phyloP scores from a whole-genome alignment of 352 stramenopile genomes.

The Globisporangium rhizosaccharum region DNA sequence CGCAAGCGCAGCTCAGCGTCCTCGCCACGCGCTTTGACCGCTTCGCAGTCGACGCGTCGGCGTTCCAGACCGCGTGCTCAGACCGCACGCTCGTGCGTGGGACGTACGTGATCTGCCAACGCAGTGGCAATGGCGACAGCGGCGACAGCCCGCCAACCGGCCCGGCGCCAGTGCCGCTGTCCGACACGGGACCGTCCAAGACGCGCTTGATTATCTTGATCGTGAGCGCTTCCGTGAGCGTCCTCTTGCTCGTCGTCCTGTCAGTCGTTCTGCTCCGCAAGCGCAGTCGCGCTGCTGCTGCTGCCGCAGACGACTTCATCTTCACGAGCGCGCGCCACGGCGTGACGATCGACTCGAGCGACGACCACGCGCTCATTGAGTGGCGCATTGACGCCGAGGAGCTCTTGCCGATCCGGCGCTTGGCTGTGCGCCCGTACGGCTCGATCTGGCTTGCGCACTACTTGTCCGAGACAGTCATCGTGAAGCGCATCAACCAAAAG shows the following conservation, averaged over 20 bases:
- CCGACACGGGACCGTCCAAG: neutral
- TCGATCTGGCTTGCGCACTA: conserved; percentile 17
- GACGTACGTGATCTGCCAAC: conserved; percentile 12
- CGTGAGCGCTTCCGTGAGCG: conserved; percentile 8
- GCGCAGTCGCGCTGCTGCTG: neutral
- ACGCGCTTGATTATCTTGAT: conserved; percentile 8
- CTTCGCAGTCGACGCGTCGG: conserved; percentile 11
- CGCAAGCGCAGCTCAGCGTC: conserved; percentile 5
- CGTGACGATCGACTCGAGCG: conserved; percentile 13
- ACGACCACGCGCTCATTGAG: conserved; percentile 10
- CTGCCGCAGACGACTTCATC: conserved; percentile 5
- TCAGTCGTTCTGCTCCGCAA: neutral
- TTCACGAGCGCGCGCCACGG: conserved; percentile 9
- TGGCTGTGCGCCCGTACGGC: conserved; percentile 15
- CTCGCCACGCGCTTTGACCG: conserved; percentile 7
- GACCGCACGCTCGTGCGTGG: conserved; percentile 9
- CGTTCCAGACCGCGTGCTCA: conserved; percentile 11
- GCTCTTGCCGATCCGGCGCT: conserved; percentile 12
- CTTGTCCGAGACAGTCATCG: conserved; percentile 12
- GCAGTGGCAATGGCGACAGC: neutral
- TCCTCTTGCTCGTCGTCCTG: conserved; percentile 8
- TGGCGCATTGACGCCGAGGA: conserved; percentile 14
- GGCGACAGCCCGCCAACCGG: neutral
- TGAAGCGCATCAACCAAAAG: conserved; percentile 21
- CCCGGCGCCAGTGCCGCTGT: neutral